Evolutionary conservation across 352 stramenopile species (phyloP), one percentile per base, ranked within the genome.

Genomic region (Phytophthora citricola): DNA sequence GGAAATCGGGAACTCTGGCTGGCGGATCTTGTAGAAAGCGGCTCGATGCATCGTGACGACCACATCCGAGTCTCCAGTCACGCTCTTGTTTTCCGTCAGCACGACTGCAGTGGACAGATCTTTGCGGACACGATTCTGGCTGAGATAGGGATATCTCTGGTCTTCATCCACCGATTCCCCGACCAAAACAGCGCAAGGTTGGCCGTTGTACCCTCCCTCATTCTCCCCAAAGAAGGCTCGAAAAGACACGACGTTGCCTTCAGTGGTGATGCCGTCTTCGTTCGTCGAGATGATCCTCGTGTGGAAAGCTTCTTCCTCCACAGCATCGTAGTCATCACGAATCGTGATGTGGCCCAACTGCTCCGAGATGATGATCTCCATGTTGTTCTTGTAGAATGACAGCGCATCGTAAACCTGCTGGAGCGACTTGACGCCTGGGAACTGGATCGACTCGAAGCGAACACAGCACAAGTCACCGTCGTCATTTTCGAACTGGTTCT

Each of bases 341-440:
- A 80, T 54, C 4, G 73, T 78, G 11, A 81, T 58, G 50, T 71
- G 65, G 1, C 76, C 71, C 9, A 83, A 44, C 38, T 66, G 34
- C 51, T 85, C 76, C 1, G 73, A 73, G 39, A 82, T 57, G 51
- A 62, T 73, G 54, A 85, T 79, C 39, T 85, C 73, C 36, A 81
- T 75, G 57, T 83, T 78, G 38, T 58, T 48, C n/a, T 69, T 66
- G 48, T 75, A 77, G 31, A 73, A 78, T 3, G 59, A 49, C 9
- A 78, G 52, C 9, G 60, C 64, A 31, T 85, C 76, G n/a, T 62
- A 82, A 3, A 85, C 73, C n/a, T 79, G 52, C n/a, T 67, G 27
- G 1, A 85, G 52, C 3, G 63, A 77, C 10, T 48, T 32, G 0
- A 67, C 61, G 3, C 65, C 71, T 4, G 50, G 40, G 12, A 85